Base-by-base conservation (phyloP, 1,284 basidiomycete species). In the Leccinum solheimii region DNA sequence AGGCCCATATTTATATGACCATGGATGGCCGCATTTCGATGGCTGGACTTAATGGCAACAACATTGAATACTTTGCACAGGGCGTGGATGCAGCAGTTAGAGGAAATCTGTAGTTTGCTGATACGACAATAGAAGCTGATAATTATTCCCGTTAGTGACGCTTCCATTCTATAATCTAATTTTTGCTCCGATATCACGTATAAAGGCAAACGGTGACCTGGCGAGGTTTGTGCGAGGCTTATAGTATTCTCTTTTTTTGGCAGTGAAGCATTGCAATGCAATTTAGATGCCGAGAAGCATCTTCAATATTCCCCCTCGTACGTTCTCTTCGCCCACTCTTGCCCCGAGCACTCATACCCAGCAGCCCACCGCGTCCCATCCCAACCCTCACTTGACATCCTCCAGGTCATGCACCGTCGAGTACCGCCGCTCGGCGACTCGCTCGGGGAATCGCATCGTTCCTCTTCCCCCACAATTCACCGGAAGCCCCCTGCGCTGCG, bases 1-100 rank as follows among this genome's bases (percentile, higher is more conserved):
- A 94, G 77, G 94, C 94, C 16, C 93, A 97, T 77, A 87, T 99
- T 71, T 99, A 98, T 82, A 91, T 94, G 91, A 94, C 92, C 14
- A 82, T 85, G 59, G 90, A 93, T 74, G 94, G 94, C 51, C 90
- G 94, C 69, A 95, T 96, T 72, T 95, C 94, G 53, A 97, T 98
- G 95, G 95, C 97, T 66, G 97, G 94, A 30, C 79, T 99, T 73
- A 99, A 98, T 82, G 80, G 81, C 63, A 77, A 81, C 73, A 99
- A 99, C 82, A 88, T 98, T 69, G 88, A 91, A 70, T 93, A 96
- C 83, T 96, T 96, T 78, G 92, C 93, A 34, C 85, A 93, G 78
- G 87, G 87, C 71, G 90, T 96, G 59, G 84, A 90, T 75, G 87
- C 87, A 71, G 92, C 88, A 64, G 92, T 95, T 69, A 91, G 87